A percentile compares a stretch with the other conserved stretches of the same genome.
phyloP scores from a whole-genome alignment of 1,284 basidiomycete genomes.

The Sanghuangporus baumii region DNA sequence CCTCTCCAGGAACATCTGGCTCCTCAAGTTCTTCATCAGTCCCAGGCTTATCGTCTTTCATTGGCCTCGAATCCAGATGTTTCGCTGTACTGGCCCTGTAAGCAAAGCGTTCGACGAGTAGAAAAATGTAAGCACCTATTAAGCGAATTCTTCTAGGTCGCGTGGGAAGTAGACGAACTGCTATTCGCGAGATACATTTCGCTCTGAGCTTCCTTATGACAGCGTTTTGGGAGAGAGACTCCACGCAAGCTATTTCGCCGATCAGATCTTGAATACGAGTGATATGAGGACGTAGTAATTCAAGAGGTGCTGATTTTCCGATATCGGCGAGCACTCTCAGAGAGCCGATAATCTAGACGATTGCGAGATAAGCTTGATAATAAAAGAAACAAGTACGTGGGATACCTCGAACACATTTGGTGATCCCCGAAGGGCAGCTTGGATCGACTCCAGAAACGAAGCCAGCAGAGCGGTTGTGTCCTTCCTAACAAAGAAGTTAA shows the following conservation, averaged over 20 bases:
- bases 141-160: slow-evolving; percentile 14
- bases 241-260: slow-evolving; percentile 34
- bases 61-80: not conserved
- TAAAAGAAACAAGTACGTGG: not conserved
- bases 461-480: slow-evolving; percentile 48
- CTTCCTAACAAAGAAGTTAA: slow-evolving; percentile 40
- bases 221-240: slow-evolving; percentile 47
- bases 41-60: not conserved
- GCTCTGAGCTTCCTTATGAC: slow-evolving; percentile 60
- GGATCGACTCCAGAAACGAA: slow-evolving; percentile 61
- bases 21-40: slow-evolving; percentile 28
- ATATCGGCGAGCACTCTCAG: slow-evolving; percentile 74
- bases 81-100: slow-evolving; percentile 18
- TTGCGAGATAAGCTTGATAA: not conserved
- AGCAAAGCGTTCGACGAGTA: slow-evolving; percentile 33
- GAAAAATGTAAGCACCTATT: slow-evolving; percentile 27
- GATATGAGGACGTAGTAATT: slow-evolving; percentile 44
- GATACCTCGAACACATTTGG: slow-evolving; percentile 50
- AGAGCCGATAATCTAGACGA: slow-evolving; percentile 56
- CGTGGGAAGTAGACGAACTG: slow-evolving; percentile 57
- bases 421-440: slow-evolving; percentile 30
- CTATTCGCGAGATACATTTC: slow-evolving; percentile 61
- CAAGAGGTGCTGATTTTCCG: slow-evolving; percentile 57
- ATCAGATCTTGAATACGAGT: slow-evolving; percentile 41
- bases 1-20: slow-evolving; percentile 71